Base-by-base conservation (phyloP, 2,329 filamentous ascomycete genomes). In the Sarocladium oryzae region DNA sequence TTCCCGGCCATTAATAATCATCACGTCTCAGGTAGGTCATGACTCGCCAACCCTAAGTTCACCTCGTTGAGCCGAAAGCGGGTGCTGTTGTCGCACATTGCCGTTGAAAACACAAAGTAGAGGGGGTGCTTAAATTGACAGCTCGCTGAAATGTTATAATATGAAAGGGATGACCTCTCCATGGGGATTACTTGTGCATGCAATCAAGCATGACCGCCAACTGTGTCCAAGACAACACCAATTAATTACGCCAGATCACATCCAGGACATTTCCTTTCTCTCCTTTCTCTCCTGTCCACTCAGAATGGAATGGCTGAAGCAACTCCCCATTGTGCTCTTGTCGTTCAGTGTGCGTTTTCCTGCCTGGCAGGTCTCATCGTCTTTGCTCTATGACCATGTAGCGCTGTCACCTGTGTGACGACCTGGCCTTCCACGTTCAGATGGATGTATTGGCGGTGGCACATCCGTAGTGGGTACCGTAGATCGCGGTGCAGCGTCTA, bases 401-500 rank as follows among this genome's bases (percentile, higher is more conserved):
- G 36, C 4, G 16, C 21, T 40, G 4, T 8, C 36, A 4, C 7
- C 36, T 21, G n/a, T 7, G 37, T 20, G 16, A 16, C 40, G 16
- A 18, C 40, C 23, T 30, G 37, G 8, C 21, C 49, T 38, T 16
- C 68, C 69, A 8, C 56, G 56, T 55, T 80, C 77, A 2, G 76
- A 71, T 2, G 77, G 75, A 56, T 81, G 77, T 30, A 65, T 62
- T 18, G 71, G 70, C 21, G 76, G 61, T 33, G 71, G 67, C 8
- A 72, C 68, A 23, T 74, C 68, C 2, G 64, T 64, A n/a, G 67
- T 64, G 4, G 77, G 74, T 2, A 70, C 78, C 15, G 75, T 76
- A 7, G 79, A 82, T 52, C 82, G 69, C 38, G 82, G 82, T 52
- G 76, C 76, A 0, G 82, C 84, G 57, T 88, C 82, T 4, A 89